phyloP scores from a whole-genome alignment of 1,139 yeast species.

The Hyphopichia pseudoburtonii region DNA sequence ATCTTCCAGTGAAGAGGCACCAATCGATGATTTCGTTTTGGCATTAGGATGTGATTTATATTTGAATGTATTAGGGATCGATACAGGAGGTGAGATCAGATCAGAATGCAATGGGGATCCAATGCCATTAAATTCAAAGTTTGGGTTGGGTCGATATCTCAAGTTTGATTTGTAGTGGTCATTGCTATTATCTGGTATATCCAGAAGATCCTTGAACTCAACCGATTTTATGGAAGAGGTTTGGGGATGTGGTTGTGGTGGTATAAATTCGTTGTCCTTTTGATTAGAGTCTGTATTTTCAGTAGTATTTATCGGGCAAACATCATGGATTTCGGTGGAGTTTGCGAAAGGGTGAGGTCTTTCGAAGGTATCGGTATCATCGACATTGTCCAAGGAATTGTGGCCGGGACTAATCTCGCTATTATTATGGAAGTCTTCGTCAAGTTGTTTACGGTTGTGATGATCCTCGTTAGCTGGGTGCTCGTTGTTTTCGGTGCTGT shows the following conservation, averaged over 20 bases:
- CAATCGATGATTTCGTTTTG: conserved; percentile 35
- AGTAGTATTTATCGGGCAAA: too few relatives aligned
- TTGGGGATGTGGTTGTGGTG: neutral
- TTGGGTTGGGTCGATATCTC: conserved; percentile 34
- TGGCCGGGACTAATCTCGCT: too few relatives aligned
- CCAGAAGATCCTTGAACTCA: too few relatives aligned
- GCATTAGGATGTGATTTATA: conserved; percentile 50
- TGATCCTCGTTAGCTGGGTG: too few relatives aligned
- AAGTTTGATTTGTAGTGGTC: conserved; percentile 31
- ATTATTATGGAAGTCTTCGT: neutral
- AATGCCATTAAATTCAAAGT: conserved; percentile 25
- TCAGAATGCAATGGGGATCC: conserved; percentile 8
- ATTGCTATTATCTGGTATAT: conserved; percentile 2
- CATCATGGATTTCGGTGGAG: conserved; percentile 3
- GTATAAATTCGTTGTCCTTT: neutral
- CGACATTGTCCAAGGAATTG: neutral
- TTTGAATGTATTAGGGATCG: conserved; percentile 48
- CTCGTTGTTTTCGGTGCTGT: too few relatives aligned
- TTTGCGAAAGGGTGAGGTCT: conserved; percentile 1
- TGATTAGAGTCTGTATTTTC: neutral
- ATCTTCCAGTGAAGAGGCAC: conserved; percentile 6
- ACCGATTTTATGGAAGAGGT: too few relatives aligned
- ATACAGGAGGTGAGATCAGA: conserved; percentile 22
- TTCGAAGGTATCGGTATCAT: neutral
- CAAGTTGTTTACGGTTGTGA: neutral